Percentiles rank a stretch among this genome's conserved stretches.
These are phyloP conservation scores for Neoascochyta sp. DNA, from an alignment of 2,329 filamentous ascomycete genomes.

Conservation along the genomic window DNA sequence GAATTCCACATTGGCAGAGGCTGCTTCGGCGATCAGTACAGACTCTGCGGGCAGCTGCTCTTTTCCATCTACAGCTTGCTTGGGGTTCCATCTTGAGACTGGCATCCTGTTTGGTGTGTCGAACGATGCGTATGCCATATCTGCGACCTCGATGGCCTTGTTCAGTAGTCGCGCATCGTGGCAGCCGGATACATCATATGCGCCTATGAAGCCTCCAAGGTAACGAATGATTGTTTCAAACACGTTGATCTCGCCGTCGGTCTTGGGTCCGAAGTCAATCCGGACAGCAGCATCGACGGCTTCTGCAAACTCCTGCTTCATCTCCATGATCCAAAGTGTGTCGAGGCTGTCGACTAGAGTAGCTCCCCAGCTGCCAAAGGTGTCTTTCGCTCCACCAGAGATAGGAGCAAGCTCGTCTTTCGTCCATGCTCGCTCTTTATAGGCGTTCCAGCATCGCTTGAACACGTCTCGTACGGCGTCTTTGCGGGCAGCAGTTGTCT, in stretches of 20 bases:
- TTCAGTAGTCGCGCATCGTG: conserved; percentile 64
- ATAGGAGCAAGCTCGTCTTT: conserved; percentile 47
- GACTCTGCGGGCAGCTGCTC: conserved; percentile 38
- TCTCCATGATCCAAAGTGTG: conserved; percentile 46
- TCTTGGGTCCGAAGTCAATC: conserved; percentile 41
- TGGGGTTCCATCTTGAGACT: conserved; percentile 43
- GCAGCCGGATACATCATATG: conserved; percentile 75
- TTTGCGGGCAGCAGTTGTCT: conserved; percentile 40
- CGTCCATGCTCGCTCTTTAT: conserved; percentile 49
- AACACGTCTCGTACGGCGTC: conserved; percentile 34
- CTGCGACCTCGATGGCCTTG: conserved; percentile 74
- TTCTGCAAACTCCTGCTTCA: conserved; percentile 44
- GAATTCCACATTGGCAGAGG: conserved; percentile 47
- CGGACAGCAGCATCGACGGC: conserved; percentile 41
- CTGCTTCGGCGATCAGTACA: conserved; percentile 45
- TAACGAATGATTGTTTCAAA: conserved; percentile 65
- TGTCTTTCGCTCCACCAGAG: conserved; percentile 35
- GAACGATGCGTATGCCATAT: conserved; percentile 75
- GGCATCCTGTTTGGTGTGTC: conserved; percentile 95
- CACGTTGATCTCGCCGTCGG: conserved; percentile 42
- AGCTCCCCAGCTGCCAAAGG: conserved; percentile 47
- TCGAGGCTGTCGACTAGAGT: conserved; percentile 45
- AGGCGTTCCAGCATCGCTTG: conserved; percentile 45
- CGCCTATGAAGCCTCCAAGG: conserved; percentile 77
- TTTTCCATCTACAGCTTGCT: conserved; percentile 33